A percentile compares a stretch with the other conserved stretches of the same genome.
Evolutionary conservation across 2,329 filamentous ascomycete genomes (phyloP).

Genomic region (Penicillium hesseltinei): DNA sequence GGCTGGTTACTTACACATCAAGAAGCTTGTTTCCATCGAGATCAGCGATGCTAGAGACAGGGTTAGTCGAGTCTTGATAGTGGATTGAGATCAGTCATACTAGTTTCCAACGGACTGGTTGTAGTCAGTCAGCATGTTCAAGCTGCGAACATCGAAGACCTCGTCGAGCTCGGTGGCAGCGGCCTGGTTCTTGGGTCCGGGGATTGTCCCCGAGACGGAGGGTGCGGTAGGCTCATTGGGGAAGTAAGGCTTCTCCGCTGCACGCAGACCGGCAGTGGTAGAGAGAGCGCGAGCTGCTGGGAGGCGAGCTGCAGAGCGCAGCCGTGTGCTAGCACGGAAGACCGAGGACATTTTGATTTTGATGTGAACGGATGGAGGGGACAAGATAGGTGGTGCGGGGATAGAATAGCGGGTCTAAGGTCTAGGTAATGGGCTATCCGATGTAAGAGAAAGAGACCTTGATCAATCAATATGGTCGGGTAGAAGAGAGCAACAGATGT

Average conservation of each 20-base stretch:
- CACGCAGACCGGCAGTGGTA: constrained; percentile 36
- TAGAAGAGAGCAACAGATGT: not conserved
- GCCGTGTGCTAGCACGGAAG: constrained; percentile 36
- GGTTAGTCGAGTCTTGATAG: constrained; percentile 17
- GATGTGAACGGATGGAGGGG: constrained; percentile 1
- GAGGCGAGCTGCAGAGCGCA: constrained; percentile 35
- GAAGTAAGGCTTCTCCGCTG: constrained; percentile 53
- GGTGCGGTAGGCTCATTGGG: constrained; percentile 59
- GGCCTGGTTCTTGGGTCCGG: constrained; percentile 71
- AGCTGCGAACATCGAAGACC: constrained; percentile 80
- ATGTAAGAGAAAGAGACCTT: not conserved
- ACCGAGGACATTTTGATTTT: constrained; percentile 36
- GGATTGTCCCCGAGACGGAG: constrained; percentile 60
- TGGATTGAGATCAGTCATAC: constrained; percentile 32
- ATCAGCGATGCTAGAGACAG: constrained; percentile 44
- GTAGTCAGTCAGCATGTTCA: constrained; percentile 82
- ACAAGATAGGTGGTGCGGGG: not conserved
- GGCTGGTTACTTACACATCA: constrained; percentile 45
- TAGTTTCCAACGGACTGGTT: constrained; percentile 77
- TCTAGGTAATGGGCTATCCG: constrained; percentile 3
- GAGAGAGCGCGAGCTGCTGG: constrained; percentile 37
- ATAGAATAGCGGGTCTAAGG: constrained; percentile 7
- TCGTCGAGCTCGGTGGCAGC: constrained; percentile 68
- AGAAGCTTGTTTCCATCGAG: constrained; percentile 52
- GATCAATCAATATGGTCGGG: not conserved